Conservation (phyloP, 2,329 filamentous ascomycete genomes). For the Claviceps pusilla region DNA sequence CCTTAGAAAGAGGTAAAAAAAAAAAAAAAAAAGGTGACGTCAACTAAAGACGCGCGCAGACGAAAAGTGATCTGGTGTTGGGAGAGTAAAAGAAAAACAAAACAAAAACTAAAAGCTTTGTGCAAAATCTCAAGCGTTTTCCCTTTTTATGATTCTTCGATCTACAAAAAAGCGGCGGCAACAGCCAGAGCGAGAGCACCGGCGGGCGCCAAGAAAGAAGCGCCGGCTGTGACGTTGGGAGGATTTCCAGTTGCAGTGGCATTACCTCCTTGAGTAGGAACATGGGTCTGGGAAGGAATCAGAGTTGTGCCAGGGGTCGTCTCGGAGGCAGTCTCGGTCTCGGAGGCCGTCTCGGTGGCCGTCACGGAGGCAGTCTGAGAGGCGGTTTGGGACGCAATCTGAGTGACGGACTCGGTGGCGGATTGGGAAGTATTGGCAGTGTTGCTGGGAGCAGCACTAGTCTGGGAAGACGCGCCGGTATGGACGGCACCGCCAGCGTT, state of each 20-base stretch:
- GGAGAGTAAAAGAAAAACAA: not conserved
- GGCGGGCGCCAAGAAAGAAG: slow-evolving; percentile 7
- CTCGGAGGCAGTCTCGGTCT: not conserved
- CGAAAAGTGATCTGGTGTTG: no score
- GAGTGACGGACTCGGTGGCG: not conserved
- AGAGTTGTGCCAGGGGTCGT: not conserved
- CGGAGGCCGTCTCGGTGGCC: not conserved
- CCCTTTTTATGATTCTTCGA: not conserved
- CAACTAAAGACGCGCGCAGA: no score
- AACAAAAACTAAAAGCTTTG: not conserved
- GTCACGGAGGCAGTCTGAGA: not conserved
- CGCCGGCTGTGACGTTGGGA: slow-evolving; percentile 8
- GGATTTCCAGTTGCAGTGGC: not conserved
- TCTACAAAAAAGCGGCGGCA: slow-evolving; percentile 6
- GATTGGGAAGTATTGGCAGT: not conserved
- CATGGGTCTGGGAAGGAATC: not conserved
- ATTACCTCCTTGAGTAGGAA: slow-evolving; percentile 3
- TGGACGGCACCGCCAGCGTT: slow-evolving; percentile 5
- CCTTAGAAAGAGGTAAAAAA: no score
- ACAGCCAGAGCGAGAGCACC: slow-evolving; percentile 8
- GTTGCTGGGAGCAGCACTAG: not conserved
- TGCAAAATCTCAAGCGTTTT: not conserved
- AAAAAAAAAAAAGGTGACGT: no score
- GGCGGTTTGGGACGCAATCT: not conserved
- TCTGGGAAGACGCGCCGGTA: not conserved